phyloP scores from a whole-genome alignment of 352 stramenopile genomes.

The Globisporangium okanoganense region DNA sequence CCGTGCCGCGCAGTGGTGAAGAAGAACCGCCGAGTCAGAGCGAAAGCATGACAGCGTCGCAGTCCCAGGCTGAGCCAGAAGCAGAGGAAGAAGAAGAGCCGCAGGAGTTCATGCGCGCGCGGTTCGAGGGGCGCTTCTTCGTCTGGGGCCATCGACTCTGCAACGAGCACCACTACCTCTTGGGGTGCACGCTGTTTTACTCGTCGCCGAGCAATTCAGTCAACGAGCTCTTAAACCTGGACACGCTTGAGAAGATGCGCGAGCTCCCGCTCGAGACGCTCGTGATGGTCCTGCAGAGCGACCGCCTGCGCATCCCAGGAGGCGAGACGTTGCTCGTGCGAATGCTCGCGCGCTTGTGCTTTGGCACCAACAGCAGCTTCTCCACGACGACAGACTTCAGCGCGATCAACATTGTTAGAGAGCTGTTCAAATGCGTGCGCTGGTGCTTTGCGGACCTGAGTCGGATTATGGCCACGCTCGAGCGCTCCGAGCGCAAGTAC shows the following conservation, averaged over 20 bases:
- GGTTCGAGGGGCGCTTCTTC: slow-evolving; percentile 32
- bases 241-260: slow-evolving; percentile 31
- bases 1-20: not conserved
- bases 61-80: not conserved
- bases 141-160: slow-evolving; percentile 59
- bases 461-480: slow-evolving; percentile 51
- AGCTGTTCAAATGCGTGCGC: slow-evolving; percentile 56
- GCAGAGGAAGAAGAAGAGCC: not conserved
- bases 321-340: slow-evolving; percentile 50
- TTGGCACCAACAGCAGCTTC: slow-evolving; percentile 12
- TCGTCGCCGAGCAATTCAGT: slow-evolving; percentile 23
- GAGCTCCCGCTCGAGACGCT: slow-evolving; percentile 58
- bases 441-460: slow-evolving; percentile 59
- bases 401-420: slow-evolving; percentile 33
- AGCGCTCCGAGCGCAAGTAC: slow-evolving; percentile 35
- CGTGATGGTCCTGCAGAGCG: slow-evolving; percentile 50
- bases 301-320: slow-evolving; percentile 48
- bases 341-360: slow-evolving; percentile 42
- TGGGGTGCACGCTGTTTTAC: slow-evolving; percentile 65
- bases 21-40: slow-evolving; percentile 7
- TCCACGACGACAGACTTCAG: slow-evolving; percentile 5
- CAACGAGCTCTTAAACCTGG: slow-evolving; percentile 1
- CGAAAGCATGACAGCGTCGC: slow-evolving; percentile 7
- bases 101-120: slow-evolving; percentile 20
- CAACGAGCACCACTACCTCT: slow-evolving; percentile 68